Evolutionary conservation across 371 early-diverging fungal genomes (phyloP).

Genomic region (Umbelopsis sp.): DNA sequence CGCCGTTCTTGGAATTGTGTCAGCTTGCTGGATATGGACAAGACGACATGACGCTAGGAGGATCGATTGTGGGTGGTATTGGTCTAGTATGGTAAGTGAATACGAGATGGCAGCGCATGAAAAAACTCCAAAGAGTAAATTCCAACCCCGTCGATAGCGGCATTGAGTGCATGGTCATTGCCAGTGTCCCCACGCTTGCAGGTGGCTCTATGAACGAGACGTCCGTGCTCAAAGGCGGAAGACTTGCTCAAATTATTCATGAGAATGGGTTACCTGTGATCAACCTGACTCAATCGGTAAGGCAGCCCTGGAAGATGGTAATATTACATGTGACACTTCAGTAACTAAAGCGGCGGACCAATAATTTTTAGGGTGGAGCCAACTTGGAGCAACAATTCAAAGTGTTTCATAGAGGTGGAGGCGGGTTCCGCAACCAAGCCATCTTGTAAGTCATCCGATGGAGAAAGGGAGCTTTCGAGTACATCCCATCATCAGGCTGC

Average conservation of each 20-base stretch:
- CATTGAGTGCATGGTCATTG: conserved; percentile 67
- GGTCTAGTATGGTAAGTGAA: conserved; percentile 68
- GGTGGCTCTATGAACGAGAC: conserved; percentile 74
- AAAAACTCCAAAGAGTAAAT: neutral
- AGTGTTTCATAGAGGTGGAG: conserved; percentile 78
- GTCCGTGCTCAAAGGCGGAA: conserved; percentile 56
- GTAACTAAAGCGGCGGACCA: neutral
- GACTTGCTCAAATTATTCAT: conserved; percentile 62
- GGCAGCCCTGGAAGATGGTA: neutral
- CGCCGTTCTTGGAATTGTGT: conserved; percentile 76
- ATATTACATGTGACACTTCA: no score
- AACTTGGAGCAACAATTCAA: conserved; percentile 74
- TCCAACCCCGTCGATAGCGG: conserved; percentile 45
- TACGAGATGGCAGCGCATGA: neutral
- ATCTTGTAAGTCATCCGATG: conserved; percentile 40
- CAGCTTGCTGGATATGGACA: conserved; percentile 73
- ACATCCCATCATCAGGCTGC: no score
- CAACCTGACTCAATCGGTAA: conserved; percentile 64
- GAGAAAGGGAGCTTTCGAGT: no score
- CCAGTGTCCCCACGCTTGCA: conserved; percentile 69
- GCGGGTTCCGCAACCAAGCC: conserved; percentile 68
- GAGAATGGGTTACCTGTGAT: conserved; percentile 67
- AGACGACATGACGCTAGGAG: conserved; percentile 73
- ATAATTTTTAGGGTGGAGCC: conserved; percentile 66
- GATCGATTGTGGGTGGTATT: conserved; percentile 72